Evolutionary conservation across 441 rosid species (phyloP).

Genomic region (Arabidopsis lyrata): DNA sequence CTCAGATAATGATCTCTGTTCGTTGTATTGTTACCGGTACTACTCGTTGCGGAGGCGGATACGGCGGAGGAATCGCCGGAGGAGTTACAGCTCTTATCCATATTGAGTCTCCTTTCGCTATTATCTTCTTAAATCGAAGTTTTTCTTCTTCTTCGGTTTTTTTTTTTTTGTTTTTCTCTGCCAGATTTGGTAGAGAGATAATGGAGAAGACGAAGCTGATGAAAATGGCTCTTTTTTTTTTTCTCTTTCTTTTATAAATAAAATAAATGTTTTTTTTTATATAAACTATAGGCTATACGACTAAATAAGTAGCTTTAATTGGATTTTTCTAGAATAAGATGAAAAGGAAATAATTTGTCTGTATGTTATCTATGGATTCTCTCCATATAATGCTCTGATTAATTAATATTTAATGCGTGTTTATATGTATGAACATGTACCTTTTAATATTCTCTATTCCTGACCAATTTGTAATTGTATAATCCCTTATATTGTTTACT

Average conservation of each 20-base stretch:
- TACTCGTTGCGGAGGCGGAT: conserved; percentile 39
- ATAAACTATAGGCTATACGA: conserved; percentile 32
- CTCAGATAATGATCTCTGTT: conserved; percentile 62
- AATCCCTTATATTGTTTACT: neutral
- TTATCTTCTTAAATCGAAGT: no score
- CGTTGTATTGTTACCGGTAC: conserved; percentile 34
- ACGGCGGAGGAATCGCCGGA: conserved; percentile 59
- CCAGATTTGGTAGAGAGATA: conserved; percentile 49
- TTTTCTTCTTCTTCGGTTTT: neutral
- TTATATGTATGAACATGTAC: conserved; percentile 34
- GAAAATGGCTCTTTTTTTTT: conserved; percentile 27
- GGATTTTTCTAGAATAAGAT: conserved; percentile 45
- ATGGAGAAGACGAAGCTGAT: conserved; percentile 42
- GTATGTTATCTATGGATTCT: conserved; percentile 39
- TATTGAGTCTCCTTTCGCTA: no score
- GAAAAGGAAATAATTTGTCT: conserved; percentile 48
- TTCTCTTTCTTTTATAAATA: neutral
- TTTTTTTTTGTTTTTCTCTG: conserved; percentile 12
- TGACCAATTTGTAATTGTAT: conserved; percentile 33
- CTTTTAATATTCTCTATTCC: conserved; percentile 25
- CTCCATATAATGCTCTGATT: conserved; percentile 6
- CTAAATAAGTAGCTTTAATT: conserved; percentile 34
- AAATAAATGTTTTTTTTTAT: no score
- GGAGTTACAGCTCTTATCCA: conserved; percentile 73
- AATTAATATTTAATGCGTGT: conserved; percentile 13